Conservation (phyloP, 179 eudicot genomes). For the Amaranthus tricolor region DNA sequence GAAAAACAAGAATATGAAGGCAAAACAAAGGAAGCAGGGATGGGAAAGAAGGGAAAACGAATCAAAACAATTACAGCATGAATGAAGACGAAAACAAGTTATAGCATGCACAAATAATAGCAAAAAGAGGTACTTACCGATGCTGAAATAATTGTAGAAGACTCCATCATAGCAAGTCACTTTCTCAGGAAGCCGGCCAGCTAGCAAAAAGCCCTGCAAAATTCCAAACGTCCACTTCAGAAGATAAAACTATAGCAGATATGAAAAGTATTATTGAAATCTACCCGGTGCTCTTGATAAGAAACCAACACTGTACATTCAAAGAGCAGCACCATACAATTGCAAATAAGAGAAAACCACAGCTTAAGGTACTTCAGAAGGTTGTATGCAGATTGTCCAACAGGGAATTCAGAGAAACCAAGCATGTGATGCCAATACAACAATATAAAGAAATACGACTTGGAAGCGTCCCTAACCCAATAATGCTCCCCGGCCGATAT, state of each 20-base stretch:
- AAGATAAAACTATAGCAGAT: neutral
- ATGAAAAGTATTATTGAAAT: neutral
- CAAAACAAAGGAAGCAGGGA: neutral
- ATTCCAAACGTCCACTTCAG: constrained; percentile 5
- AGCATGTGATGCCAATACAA: constrained; percentile 3
- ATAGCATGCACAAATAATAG: constrained; percentile 7
- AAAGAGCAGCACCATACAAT: neutral
- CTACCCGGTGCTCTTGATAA: neutral
- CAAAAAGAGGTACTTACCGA: constrained; percentile 47
- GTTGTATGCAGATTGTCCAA: neutral
- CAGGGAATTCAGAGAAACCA: neutral
- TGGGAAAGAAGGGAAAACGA: neutral
- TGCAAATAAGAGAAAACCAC: neutral
- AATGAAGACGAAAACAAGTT: neutral
- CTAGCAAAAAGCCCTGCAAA: constrained; percentile 59
- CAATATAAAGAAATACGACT: neutral
- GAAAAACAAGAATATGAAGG: too few relatives aligned
- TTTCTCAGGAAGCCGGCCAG: constrained; percentile 65
- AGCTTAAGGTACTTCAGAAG: constrained; percentile 5
- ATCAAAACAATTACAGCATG: neutral
- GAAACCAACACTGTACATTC: neutral
- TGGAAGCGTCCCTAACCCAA: too few relatives aligned
- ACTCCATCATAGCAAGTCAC: constrained; percentile 81
- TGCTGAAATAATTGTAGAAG: constrained; percentile 92
- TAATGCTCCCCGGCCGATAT: too few relatives aligned